Evolutionary conservation across 1,284 basidiomycete genomes (phyloP), one percentile per base, ranked within the genome.

Genomic region (Papiliotrema fonsecae): DNA sequence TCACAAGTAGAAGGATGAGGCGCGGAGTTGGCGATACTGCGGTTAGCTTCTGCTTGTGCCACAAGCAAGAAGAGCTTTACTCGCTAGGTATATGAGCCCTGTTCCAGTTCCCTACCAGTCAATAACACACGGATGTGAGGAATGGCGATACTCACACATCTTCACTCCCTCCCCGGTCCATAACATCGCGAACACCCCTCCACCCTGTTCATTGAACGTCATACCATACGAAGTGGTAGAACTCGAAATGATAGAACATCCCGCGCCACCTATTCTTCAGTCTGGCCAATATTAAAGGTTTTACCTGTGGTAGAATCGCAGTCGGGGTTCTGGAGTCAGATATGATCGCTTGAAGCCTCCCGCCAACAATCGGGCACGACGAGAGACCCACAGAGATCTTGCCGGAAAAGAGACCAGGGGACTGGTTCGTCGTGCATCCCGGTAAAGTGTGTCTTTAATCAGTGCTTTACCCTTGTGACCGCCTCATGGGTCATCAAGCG

Each of bases 171-270:
- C 64, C 26, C 63, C 61, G 58, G 85, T 79, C 83, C 86, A 86
- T 30, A 82, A 69, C 70, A 86, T 83, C 1, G 81, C 87, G 58
- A 77, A 88, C 19, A 90, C 85, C 16, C 88, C 88, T 10, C 89
- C 89, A 2, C 76, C 75, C 13, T 62, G 65, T 14, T 56, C 60
- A 72, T 90, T 89, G 76, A 90, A 88, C 3, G 76, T 77, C 45
- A 79, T 72, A 1, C 88, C 88, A 56, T 82, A 93, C 6, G 81
- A 81, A 11, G 68, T 67, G 13, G 73, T 56, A 32, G 79, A 77
- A 19, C 73, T 63, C 51, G 85, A 84, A 24, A 70, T 54, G 62
- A 84, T 82, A 0, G 77, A 81, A 67, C 88, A 90, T 0, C 88
- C 87, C 13, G 77, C 66, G 62, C 88, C 85, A 61, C 76, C 75